Base-by-base conservation (phyloP, 2,329 filamentous ascomycete species). In the Beauveria sp. region DNA sequence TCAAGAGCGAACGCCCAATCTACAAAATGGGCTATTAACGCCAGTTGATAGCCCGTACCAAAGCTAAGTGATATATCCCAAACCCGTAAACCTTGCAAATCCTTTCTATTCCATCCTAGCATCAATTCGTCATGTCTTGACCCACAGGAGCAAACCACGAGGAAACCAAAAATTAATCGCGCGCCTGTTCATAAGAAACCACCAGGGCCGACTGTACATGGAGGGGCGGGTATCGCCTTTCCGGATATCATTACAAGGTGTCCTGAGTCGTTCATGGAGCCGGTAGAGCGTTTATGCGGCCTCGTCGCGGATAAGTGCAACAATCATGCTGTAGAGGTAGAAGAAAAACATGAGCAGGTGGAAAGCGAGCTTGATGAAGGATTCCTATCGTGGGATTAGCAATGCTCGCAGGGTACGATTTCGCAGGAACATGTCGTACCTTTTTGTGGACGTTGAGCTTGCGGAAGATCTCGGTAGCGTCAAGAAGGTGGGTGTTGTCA, bases 331-430 rank as follows among this genome's bases (percentile, higher is more conserved):
- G 85, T 96, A 96, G 62, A 99, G 89, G 80, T 99, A 99, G 86
- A 98, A 99, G 87, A 99, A 99, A 86, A 99, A 99, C 92, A 99
- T 97, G 79, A 99, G 77, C 64, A 99, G 82, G 78, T 99, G 95
- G 84, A 99, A 99, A 61, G 93, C 95, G 49, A 99, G 90, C 81
- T 99, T 99, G 81, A 95, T 88, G 77, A 99, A 99, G 0, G 95
- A 98, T 86, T 99, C 95, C 93, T 96, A 62, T 71, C 60, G 66
- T 63, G 18, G 1, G 34, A 63, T 74, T 67, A 73, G 67, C 40
- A 10, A 16, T 22, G 38, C 38, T n/a, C 6, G 10, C n/a, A 14
- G 47, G n/a, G 12, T 12, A 24, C n/a, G 47, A 12, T 10, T 59
- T 24, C 34, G 58, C 55, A 55, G 16, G 38, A 45, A 53, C 16